Evolutionary conservation across 176 grass and related monocot genomes (phyloP).

Genomic region (Oryza glaberrima): DNA sequence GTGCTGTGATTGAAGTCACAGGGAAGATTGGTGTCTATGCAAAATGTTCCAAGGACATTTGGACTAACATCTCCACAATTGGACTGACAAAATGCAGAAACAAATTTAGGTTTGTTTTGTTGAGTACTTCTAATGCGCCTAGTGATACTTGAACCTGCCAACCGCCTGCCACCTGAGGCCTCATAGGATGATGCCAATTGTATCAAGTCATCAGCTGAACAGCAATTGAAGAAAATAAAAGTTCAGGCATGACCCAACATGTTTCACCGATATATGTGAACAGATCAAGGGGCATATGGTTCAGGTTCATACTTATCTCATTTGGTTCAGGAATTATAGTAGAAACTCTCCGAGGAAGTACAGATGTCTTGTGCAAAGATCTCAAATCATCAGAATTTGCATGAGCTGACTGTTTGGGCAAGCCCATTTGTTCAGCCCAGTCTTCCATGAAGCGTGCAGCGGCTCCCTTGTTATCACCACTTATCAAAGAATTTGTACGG

Average conservation of each 20-base stretch:
- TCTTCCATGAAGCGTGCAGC: conserved; percentile 99
- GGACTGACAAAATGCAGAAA: conserved; percentile 97
- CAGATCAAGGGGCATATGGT: conserved; percentile 14
- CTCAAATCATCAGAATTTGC: conserved; percentile 37
- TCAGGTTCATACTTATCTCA: conserved; percentile 68
- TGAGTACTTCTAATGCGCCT: conserved; percentile 67
- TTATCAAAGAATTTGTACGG: conserved; percentile 90
- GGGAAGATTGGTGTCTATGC: conserved; percentile 87
- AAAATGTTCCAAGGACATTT: conserved; percentile 94
- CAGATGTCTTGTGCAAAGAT: conserved; percentile 41
- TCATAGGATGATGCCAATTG: conserved; percentile 77
- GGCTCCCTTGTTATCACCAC: conserved; percentile 97
- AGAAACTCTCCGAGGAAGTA: conserved; percentile 72
- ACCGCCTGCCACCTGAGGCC: conserved; percentile 75
- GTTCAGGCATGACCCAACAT: conserved; percentile 13
- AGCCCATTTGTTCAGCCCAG: conserved; percentile 75
- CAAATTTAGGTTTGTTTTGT: conserved; percentile 66
- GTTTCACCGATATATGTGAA: conserved; percentile 19
- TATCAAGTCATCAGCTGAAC: conserved; percentile 70
- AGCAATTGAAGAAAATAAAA: conserved; percentile 34
- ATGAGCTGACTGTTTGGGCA: conserved; percentile 41
- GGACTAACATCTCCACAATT: conserved; percentile 99
- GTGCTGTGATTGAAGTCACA: conserved; percentile 99
- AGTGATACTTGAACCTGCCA: conserved; percentile 63
- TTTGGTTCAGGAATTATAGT: conserved; percentile 83